Evolutionary conservation across 257 asterid species (phyloP).

Genomic region (Forsythia suspensa): DNA sequence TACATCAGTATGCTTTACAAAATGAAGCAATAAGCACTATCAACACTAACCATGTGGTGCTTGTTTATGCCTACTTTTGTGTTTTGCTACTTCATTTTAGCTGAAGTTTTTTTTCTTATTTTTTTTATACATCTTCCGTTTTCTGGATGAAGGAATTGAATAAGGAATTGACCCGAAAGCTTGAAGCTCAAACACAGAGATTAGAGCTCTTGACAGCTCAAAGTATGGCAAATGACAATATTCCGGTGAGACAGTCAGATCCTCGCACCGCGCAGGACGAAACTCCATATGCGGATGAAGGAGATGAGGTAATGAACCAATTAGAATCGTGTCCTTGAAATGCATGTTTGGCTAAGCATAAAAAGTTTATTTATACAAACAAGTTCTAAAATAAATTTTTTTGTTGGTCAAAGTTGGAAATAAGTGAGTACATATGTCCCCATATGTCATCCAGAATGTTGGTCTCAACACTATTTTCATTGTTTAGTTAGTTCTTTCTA

Average conservation of each 20-base stretch:
- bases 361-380: neutral
- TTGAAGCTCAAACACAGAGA: conserved; percentile 94
- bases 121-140: conserved; percentile 16
- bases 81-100: neutral
- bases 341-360: neutral
- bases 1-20: neutral
- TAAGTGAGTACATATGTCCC: neutral
- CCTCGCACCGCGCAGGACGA: conserved; percentile 40
- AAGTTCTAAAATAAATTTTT: neutral
- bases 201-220: conserved; percentile 88
- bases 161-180: conserved; percentile 80
- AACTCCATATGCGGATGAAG: conserved; percentile 85
- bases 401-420: neutral
- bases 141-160: conserved; percentile 65
- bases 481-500: neutral
- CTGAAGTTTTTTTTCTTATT: conserved; percentile 9
- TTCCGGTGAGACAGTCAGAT: conserved; percentile 53
- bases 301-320: conserved; percentile 78
- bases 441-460: neutral
- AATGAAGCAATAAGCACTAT: neutral
- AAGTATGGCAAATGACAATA: conserved; percentile 67
- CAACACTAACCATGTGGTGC: neutral
- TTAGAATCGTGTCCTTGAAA: neutral
- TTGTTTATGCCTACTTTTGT: neutral
- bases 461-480: neutral